Evolutionary conservation across 495 filamentous ascomycete species (phyloP), one percentile per base, ranked within the genome.

Genomic region (Aspergillus incahuasiensis): DNA sequence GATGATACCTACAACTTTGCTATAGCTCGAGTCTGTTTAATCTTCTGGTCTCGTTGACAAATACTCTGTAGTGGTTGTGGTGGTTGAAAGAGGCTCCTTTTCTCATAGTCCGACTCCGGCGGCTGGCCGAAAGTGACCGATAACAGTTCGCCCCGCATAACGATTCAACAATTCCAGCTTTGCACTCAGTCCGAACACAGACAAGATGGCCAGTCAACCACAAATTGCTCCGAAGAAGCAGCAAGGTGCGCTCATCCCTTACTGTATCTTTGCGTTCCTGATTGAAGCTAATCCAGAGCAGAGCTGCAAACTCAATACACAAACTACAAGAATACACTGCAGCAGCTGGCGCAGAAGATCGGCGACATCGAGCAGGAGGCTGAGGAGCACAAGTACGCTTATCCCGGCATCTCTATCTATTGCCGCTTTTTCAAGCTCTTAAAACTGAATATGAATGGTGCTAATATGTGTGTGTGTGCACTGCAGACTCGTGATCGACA

Each of bases 311-410:
- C 81, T 56, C 91, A 96, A 66, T 98, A 97, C 72, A 83, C 84
- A 45, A 96, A 88, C 73, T 98, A 91, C 83, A 98, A 98, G 73
- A 95, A 91, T 69, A 89, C 82, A 22, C 84, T 98, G 49, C 92
- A 97, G 75, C 86, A 91, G 61, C 80, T 98, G 59, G 95, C 94
- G 15, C 84, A 89, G 65, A 97, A 96, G 74, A 96, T 97, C 59
- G 94, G 94, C 7, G 91, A 97, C 67, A 87, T 98, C 49, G 94
- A 98, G 73, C 89, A 95, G 67, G 94, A 98, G 64, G 85, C 89
- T 22, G 94, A 98, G 70, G 94, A 98, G 69, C 94, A 98, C 77
- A 97, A 94, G 94, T 98, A 72, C 72, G 88, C 78, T 15, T 34
- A 11, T 48, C 22, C 2, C 13, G 6, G 18, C 2, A 1, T 19